These are phyloP conservation scores for Paramyrothecium sp. DNA, from an alignment of 2,329 filamentous ascomycete species.

Conservation along the genomic window DNA sequence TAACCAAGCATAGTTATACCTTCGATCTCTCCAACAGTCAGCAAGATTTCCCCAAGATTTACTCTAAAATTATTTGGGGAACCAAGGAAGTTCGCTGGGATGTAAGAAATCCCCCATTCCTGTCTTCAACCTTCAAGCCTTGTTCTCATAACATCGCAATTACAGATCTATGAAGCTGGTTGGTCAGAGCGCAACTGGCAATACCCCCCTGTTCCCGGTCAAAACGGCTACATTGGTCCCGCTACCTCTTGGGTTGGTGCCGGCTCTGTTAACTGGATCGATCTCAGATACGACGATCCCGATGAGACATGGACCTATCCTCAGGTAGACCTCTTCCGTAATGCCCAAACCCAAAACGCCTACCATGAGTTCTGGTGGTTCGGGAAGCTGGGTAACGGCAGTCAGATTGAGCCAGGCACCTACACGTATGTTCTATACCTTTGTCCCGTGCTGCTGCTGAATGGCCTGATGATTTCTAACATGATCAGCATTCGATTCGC, in stretches of 20 bases:
- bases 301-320: not conserved
- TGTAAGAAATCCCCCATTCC: not conserved
- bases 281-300: not conserved
- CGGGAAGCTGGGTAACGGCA: not conserved
- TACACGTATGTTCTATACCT: not conserved
- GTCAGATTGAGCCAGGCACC: not conserved
- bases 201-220: not conserved
- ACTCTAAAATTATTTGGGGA: not conserved
- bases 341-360: not conserved
- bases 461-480: not conserved
- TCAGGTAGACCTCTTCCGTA: not conserved
- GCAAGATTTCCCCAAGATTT: conserved; percentile 15
- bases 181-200: not conserved
- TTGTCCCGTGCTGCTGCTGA: too few species aligned
- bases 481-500: conserved; percentile 17
- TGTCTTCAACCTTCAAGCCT: not conserved
- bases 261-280: not conserved
- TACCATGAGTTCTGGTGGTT: conserved; percentile 1
- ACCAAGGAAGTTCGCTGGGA: not conserved
- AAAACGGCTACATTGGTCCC: not conserved
- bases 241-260: not conserved
- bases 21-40: not conserved
- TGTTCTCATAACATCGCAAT: not conserved
- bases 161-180: not conserved
- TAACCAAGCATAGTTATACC: not conserved